Evolutionary conservation across 2,329 filamentous ascomycete species (phyloP), one percentile per base, ranked within the genome.

Genomic region (Colletotrichum agaves): DNA sequence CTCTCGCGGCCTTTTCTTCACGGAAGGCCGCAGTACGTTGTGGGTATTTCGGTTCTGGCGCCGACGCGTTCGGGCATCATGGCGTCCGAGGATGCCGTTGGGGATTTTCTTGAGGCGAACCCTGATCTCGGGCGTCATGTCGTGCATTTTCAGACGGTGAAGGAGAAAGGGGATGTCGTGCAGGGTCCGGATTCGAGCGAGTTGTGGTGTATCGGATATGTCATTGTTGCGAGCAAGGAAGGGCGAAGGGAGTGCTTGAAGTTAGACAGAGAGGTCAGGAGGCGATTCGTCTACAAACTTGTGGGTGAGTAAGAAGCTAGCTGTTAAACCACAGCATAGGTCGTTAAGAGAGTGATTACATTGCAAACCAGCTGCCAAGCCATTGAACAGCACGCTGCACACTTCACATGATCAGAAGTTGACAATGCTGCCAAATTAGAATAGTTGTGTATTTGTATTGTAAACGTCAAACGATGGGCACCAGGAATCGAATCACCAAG

Each of bases 1-100:
- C 63, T 75, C 17, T 65, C 74, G 0, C 44, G 67, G 43, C 71
- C 74, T 1, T 76, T 75, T 39, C 33, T 52, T 13, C 11, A 58
- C 12, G 70, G 69, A 0, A 19, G 31, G 4, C 59, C 71, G 3
- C 72, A 73, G 43, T 72, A 67, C 12, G 55, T 47, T 3, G 21
- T 72, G n/a, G 66, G 68, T 4, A 67, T 73, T 8, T 58, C 63
- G 2, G 65, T 73, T 6, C 60, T 73, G 10, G 69, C 70, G 2
- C 56, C 61, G 8, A 67, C 56, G 3, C 41, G 50, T 2, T 39
- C 52, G 7, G 70, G 68, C 0, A 61, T 71, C 11, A 70, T 71
- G 69, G 58, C 46, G 39, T 67, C 64, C 4, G 60, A 44, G 13
- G 67, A 70, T 31, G 67, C 64, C 2, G 67, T 61, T 15, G 4